Base-by-base conservation (phyloP, 1,284 basidiomycete genomes). In the Coniferiporia sulphurascens region DNA sequence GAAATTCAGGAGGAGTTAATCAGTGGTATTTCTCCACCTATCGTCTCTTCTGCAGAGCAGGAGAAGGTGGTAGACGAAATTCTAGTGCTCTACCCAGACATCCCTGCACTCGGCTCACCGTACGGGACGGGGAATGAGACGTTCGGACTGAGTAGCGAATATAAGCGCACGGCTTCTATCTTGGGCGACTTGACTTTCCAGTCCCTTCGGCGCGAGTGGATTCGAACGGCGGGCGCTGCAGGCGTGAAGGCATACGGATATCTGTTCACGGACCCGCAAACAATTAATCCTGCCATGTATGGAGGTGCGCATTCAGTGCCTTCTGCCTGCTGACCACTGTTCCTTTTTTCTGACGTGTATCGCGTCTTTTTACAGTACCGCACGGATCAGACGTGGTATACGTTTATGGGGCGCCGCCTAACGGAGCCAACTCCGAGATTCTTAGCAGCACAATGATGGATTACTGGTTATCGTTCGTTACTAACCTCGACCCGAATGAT, bases 401-500 rank as follows among this genome's bases (percentile, higher is more conserved):
- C 62, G 73, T 80, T 0, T 79, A 74, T 52, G 72, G 73, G 6
- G 62, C 55, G 4, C 65, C 68, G 6, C 55, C 55, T 9, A 69
- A 69, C 54, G 59, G 62, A 1, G 69, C 71, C 3, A 54, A 65
- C 1, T 67, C 72, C 7, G 67, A 69, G 2, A 54, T 61, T 22
- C 60, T 81, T 2, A 77, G 76, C 58, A 65, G 53, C 8, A 35
- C 36, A 17, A 79, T 81, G 74, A 74, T 78, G 61, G 76, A 81
- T 55, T 81, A 81, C 56, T 82, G 79, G 79, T 69, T 81, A 13
- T 81, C 80, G 0, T 82, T 82, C 59, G 76, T 75, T 0, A 75
- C 73, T 4, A 77, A 73, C 44, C 66, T 80, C 41, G 72, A 78
- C 54, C 79, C 80, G 5, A 82, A 82, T 61, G 80, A 82, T 60